Percentiles rank a stretch among this genome's conserved stretches.
These are phyloP conservation scores for Cylindrotheca closterium DNA, from an alignment of 108 stramenopile species.

Conservation along the genomic window DNA sequence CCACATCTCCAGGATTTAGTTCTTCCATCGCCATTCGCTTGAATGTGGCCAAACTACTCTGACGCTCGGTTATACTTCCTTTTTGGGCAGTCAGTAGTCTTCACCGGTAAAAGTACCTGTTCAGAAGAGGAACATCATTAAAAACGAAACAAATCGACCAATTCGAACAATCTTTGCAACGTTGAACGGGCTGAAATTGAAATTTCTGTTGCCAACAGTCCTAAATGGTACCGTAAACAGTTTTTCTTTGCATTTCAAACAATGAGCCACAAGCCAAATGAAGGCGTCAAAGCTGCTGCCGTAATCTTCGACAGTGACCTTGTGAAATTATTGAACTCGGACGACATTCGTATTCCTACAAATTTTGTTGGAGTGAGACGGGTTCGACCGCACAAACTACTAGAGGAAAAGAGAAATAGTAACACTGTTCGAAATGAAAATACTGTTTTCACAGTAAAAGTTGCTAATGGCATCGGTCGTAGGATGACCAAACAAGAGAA, in stretches of 20 bases:
- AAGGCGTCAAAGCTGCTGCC: constrained; percentile 18
- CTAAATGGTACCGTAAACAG: too few species aligned
- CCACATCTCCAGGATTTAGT: constrained; percentile 65
- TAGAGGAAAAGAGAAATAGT: background rate
- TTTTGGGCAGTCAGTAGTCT: too few species aligned
- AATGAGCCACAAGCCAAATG: too few species aligned
- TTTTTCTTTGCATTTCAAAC: too few species aligned
- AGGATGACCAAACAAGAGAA: constrained; percentile 82
- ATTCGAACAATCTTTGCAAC: too few species aligned
- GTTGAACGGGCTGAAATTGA: too few species aligned
- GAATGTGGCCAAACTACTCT: too few species aligned
- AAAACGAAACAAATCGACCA: too few species aligned
- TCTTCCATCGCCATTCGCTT: background rate
- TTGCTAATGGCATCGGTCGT: constrained; percentile 57
- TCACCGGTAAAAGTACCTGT: too few species aligned
- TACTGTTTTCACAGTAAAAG: constrained; percentile 49
- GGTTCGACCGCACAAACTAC: constrained; percentile 28
- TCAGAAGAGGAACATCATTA: too few species aligned
- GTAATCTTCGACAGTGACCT: constrained; percentile 27
- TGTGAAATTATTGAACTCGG: constrained; percentile 18
- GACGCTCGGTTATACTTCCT: too few species aligned
- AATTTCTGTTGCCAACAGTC: too few species aligned
- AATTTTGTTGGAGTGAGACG: constrained; percentile 55
- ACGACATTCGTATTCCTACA: constrained; percentile 33
- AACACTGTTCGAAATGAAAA: constrained; percentile 2